Conservation (phyloP, 2,329 filamentous ascomycete genomes). For the Penicillium sp. region DNA sequence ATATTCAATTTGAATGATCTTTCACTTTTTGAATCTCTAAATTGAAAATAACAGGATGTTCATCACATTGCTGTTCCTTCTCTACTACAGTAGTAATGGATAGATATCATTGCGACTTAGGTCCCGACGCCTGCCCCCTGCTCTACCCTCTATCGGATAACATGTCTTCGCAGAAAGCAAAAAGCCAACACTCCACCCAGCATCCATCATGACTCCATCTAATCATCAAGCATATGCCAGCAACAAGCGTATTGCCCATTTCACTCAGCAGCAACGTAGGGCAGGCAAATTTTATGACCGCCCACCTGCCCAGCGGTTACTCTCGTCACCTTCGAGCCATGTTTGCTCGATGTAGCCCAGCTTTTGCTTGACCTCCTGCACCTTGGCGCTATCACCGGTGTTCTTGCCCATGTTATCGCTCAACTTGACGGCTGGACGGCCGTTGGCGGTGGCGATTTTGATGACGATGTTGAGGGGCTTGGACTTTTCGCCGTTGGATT, state of each 20-base stretch:
- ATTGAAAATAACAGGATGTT: neutral
- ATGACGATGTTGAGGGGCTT: constrained; percentile 96
- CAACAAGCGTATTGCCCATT: neutral
- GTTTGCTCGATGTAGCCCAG: constrained; percentile 85
- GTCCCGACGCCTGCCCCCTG: neutral
- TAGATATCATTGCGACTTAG: constrained; percentile 27
- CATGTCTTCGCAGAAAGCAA: constrained; percentile 1
- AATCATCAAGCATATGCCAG: neutral
- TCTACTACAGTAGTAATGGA: constrained; percentile 22
- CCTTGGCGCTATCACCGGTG: constrained; percentile 80
- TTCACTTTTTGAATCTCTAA: neutral
- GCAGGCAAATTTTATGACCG: constrained; percentile 17
- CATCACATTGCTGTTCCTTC: neutral
- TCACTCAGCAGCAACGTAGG: neutral
- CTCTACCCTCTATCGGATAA: constrained; percentile 5
- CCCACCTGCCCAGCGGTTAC: constrained; percentile 72
- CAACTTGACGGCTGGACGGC: constrained; percentile 86
- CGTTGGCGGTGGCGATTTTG: constrained; percentile 85
- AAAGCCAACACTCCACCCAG: too few relatives aligned
- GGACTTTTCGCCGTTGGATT: constrained; percentile 78
- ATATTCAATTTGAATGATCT: neutral
- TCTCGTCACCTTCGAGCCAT: constrained; percentile 86
- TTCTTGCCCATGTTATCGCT: constrained; percentile 94
- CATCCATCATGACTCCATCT: neutral
- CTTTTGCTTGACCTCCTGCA: constrained; percentile 81